Evolutionary conservation across 1,284 basidiomycete genomes (phyloP).

Genomic region (Cryptococcus deneoformans): DNA sequence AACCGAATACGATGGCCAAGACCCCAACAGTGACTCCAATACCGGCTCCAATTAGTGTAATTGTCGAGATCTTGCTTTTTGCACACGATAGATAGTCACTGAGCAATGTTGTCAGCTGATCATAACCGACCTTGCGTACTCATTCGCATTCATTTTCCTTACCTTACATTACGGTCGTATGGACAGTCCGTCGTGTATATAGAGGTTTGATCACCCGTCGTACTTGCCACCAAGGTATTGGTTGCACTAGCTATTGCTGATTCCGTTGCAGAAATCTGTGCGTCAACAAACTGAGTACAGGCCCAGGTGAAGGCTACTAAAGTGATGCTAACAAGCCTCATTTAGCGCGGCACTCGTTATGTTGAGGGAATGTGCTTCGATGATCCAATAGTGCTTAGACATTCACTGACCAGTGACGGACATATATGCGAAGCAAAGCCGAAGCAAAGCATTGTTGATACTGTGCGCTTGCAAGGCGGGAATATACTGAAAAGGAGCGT

Average conservation of each 20-base stretch:
- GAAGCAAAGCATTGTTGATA: too few relatives aligned
- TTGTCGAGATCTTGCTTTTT: constrained; percentile 22
- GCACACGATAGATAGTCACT: constrained; percentile 28
- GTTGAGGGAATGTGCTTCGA: too few relatives aligned
- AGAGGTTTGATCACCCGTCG: background rate
- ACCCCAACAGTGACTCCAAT: constrained; percentile 24
- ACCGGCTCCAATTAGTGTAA: constrained; percentile 25
- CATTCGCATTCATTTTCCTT: background rate
- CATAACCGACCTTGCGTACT: background rate
- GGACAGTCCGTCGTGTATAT: background rate
- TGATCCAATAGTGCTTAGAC: too few relatives aligned
- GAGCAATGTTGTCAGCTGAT: background rate
- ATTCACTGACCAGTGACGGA: too few relatives aligned
- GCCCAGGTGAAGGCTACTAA: background rate
- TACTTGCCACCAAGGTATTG: background rate
- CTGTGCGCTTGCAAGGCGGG: too few relatives aligned
- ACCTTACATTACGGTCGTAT: background rate
- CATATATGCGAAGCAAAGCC: too few relatives aligned
- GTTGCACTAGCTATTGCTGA: background rate
- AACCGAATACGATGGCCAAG: constrained; percentile 23
- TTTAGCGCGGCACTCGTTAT: too few relatives aligned
- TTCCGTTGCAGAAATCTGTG: background rate
- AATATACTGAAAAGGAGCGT: too few relatives aligned
- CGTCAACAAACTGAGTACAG: background rate
- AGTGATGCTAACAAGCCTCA: too few relatives aligned